These are phyloP conservation scores for Kurtzmaniella quercitrusa DNA, from an alignment of 1,139 yeast genomes.

Conservation along the genomic window DNA sequence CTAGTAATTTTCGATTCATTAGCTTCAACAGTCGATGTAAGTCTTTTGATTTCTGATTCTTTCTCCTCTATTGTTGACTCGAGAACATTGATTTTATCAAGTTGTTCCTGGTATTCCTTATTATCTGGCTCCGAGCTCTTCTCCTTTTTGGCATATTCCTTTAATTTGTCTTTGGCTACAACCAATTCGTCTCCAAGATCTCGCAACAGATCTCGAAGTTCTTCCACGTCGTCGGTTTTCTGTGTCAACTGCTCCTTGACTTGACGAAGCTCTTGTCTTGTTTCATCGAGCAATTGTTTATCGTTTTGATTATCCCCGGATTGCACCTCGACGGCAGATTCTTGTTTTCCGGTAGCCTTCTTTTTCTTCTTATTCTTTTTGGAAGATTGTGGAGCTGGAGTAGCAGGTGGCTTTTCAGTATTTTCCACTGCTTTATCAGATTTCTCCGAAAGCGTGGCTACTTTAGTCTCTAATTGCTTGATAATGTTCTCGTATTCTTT, in stretches of 20 bases:
- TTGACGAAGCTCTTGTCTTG: slow-evolving; percentile 10
- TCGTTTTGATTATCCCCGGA: background rate
- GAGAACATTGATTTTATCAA: background rate
- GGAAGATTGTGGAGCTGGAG: background rate
- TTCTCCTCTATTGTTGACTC: background rate
- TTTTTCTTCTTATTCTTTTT: slow-evolving; percentile 7
- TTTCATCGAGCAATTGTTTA: background rate
- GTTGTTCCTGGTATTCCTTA: background rate
- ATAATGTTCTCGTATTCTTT: background rate
- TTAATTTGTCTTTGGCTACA: slow-evolving; percentile 37
- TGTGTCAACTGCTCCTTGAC: slow-evolving; percentile 19
- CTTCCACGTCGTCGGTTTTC: slow-evolving; percentile 51
- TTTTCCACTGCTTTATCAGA: slow-evolving; percentile 1
- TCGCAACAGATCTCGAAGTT: slow-evolving; percentile 65
- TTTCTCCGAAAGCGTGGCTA: background rate
- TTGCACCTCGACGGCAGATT: background rate
- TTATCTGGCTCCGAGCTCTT: background rate
- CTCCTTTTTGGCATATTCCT: slow-evolving; percentile 12
- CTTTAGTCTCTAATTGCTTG: background rate
- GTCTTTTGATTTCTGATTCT: background rate
- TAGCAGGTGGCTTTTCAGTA: background rate
- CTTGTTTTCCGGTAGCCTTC: slow-evolving; percentile 1
- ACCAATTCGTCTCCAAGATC: slow-evolving; percentile 77
- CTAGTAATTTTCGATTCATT: background rate
- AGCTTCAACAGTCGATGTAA: background rate